phyloP scores from a whole-genome alignment of 2,329 filamentous ascomycete species.

The Mollisia scopiformis region DNA sequence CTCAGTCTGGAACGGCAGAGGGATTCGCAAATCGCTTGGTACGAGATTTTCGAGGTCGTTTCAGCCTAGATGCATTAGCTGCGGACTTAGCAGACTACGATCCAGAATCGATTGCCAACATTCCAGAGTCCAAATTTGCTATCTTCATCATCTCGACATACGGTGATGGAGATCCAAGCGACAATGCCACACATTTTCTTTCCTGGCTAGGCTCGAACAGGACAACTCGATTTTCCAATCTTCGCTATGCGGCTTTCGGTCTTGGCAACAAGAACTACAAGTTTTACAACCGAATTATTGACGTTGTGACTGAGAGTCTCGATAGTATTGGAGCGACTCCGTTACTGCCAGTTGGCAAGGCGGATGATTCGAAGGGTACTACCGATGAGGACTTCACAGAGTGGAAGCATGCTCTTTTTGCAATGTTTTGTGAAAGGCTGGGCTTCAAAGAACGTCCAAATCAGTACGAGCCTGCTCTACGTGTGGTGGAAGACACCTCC shows the following conservation, averaged over 20 bases:
- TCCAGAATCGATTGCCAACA: constrained; percentile 20
- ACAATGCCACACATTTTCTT: constrained; percentile 23
- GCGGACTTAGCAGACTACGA: constrained; percentile 53
- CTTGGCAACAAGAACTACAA: constrained; percentile 31
- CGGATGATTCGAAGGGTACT: constrained; percentile 25
- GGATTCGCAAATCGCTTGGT: constrained; percentile 44
- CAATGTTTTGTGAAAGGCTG: constrained; percentile 6
- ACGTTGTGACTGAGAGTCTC: constrained; percentile 18
- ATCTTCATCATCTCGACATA: constrained; percentile 31
- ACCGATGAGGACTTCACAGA: constrained; percentile 28
- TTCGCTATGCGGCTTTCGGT: constrained; percentile 26
- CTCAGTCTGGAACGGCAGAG: constrained; percentile 50
- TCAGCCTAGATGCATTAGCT: constrained; percentile 43
- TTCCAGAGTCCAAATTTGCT: constrained; percentile 17
- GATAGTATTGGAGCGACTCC: constrained; percentile 16
- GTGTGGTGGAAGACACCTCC: constrained; percentile 18
- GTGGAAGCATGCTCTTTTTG: constrained; percentile 26
- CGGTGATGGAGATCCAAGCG: constrained; percentile 30
- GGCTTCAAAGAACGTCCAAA: constrained; percentile 8
- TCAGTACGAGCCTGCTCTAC: constrained; percentile 19
- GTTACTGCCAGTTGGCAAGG: constrained; percentile 20
- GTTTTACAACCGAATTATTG: constrained; percentile 27
- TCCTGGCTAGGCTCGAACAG: constrained; percentile 19
- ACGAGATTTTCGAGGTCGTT: constrained; percentile 43
- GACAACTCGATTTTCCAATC: constrained; percentile 8